Percentiles rank a stretch among this genome's conserved stretches.
Conservation (phyloP, 768 basidiomycete species). For the Pulveroboletus sp. region DNA sequence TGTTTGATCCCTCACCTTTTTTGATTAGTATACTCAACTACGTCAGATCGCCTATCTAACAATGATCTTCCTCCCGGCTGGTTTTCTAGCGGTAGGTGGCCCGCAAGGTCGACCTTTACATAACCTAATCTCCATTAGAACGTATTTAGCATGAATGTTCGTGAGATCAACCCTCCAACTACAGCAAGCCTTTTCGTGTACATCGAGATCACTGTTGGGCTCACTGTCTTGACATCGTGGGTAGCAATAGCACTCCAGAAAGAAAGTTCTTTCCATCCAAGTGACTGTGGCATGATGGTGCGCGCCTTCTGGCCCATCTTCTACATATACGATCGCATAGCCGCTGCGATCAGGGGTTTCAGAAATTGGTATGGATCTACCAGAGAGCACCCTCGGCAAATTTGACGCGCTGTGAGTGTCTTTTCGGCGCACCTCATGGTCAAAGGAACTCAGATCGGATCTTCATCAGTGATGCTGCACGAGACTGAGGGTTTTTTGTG, state of each 20-base stretch:
- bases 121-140: conserved; percentile 25
- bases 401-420: conserved; percentile 8
- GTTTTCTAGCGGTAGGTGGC: conserved; percentile 35
- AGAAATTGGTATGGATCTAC: not conserved
- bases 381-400: not conserved
- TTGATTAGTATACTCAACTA: conserved; percentile 7
- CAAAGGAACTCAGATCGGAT: conserved; percentile 2
- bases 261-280: conserved; percentile 16
- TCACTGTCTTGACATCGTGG: conserved; percentile 57
- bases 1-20: not conserved
- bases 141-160: conserved; percentile 30
- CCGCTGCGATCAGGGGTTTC: not conserved
- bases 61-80: conserved; percentile 59
- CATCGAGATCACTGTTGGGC: conserved; percentile 38
- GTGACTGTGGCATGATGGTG: not conserved
- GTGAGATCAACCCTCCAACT: conserved; percentile 27
- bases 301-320: conserved; percentile 23
- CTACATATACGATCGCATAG: conserved; percentile 9
- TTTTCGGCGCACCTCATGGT: not conserved
- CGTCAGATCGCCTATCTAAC: conserved; percentile 47
- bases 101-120: not conserved
- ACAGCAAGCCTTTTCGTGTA: conserved; percentile 35
- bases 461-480: not conserved
- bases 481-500: not conserved
- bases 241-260: conserved; percentile 51